Percentiles rank a stretch among this genome's conserved stretches.
These are phyloP conservation scores for Erodium maritimum DNA, from an alignment of 345 rosid genomes.

Conservation along the genomic window DNA sequence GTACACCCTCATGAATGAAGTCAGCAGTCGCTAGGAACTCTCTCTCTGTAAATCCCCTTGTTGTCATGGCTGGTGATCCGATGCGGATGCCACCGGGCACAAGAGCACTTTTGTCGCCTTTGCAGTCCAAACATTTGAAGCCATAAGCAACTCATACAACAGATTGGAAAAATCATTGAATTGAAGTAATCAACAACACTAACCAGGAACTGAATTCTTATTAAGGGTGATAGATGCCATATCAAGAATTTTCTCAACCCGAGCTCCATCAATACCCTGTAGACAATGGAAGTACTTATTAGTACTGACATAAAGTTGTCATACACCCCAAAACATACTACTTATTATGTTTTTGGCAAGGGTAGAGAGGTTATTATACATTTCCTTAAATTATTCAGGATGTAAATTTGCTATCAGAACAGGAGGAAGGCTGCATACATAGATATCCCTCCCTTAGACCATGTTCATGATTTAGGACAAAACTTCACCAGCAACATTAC, in stretches of 20 bases:
- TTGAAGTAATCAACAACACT: slow-evolving; percentile 6
- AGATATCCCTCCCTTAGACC: too few relatives aligned
- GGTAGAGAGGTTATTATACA: background rate
- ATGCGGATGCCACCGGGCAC: slow-evolving; percentile 92
- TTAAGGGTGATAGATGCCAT: slow-evolving; percentile 87
- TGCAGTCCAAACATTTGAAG: background rate
- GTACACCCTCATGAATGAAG: slow-evolving; percentile 77
- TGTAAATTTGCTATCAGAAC: too few relatives aligned
- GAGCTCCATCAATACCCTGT: slow-evolving; percentile 90
- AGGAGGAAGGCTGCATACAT: too few relatives aligned
- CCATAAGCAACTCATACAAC: background rate
- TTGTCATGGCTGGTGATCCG: slow-evolving; percentile 92
- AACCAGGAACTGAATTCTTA: slow-evolving; percentile 92
- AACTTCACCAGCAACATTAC: background rate
- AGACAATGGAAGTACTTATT: slow-evolving; percentile 1
- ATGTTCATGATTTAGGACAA: background rate
- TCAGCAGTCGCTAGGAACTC: slow-evolving; percentile 63
- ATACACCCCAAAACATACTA: background rate
- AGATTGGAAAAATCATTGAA: background rate
- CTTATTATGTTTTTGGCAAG: background rate
- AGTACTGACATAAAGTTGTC: too few relatives aligned
- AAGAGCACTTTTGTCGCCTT: slow-evolving; percentile 82
- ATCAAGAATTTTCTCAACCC: slow-evolving; percentile 85
- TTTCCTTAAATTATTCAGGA: background rate
- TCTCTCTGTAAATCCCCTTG: slow-evolving; percentile 66